Base-by-base conservation (phyloP, 1,139 yeast species). In the Candida pseudoviswanathii region DNA sequence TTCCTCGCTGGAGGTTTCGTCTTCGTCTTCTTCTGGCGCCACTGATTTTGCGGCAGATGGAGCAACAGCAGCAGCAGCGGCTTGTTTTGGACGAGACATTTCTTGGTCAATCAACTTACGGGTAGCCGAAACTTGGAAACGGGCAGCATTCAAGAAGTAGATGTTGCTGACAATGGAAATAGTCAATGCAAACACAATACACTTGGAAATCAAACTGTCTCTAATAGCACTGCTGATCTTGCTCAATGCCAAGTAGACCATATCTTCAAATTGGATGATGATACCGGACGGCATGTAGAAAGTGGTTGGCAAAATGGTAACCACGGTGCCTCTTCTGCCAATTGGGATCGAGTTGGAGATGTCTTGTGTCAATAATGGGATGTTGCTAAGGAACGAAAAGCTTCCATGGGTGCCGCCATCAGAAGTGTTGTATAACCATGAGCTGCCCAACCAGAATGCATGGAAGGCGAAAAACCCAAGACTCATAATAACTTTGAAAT, bases 171-270 rank as follows among this genome's bases (percentile, higher is more conserved):
- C 84, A 51, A 91, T 80, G 54, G 96, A 88, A 55, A 89, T 72
- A 24, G 87, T 85, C 54, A 92, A 83, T 4, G 84, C 85, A 58
- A 89, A 77, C 41, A 92, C 81, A 47, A 91, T 75, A 55, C 85
- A 81, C 65, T 94, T 92, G 54, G 95, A 85, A 58, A 92, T 81
- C 53, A 90, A 73, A 45, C 86, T 88, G 66, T 92, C 97, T 59
- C 87, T 83, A 53, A 92, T 86, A n/a, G 92, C 89, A 54, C 66
- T 68, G 56, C 91, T 85, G 58, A 91, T 68, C 46, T 76, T 77
- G 46, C 81, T 83, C 49, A 88, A 71, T 27, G 80, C 57, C 11
- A 76, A 70, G 44, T 82, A 67, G 32, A 86, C 60, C 10, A 78
- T 68, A 60, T 89, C 95, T 70, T 90, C 96, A 41, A 82, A 61